phyloP scores from a whole-genome alignment of 192 early-diverging fungal species.

The Coemansia sp. region DNA sequence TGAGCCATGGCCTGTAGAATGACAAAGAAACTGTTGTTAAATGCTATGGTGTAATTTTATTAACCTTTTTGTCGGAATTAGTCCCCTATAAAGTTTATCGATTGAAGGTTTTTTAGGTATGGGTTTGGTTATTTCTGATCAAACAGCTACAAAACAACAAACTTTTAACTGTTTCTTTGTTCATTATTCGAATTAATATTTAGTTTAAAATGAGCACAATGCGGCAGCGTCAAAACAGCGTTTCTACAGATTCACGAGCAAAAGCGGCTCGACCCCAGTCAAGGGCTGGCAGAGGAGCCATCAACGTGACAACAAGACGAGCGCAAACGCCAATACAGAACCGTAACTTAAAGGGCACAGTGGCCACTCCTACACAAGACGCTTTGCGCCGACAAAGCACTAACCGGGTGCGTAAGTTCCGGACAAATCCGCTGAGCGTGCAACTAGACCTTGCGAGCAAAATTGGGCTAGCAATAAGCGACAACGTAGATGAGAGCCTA shows the following conservation, averaged over 20 bases:
- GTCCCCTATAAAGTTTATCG: too few species aligned
- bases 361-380: not conserved
- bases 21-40: too few species aligned
- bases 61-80: too few species aligned
- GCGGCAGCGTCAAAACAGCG: not conserved
- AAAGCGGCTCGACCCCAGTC: constrained; percentile 7
- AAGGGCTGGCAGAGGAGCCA: constrained; percentile 6
- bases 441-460: constrained; percentile 31
- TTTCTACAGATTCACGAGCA: not conserved
- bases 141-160: not conserved
- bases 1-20: constrained; percentile 8
- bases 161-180: not conserved
- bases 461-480: constrained; percentile 22
- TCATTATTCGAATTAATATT: not conserved
- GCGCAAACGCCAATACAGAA: not conserved
- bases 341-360: not conserved
- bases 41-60: too few species aligned
- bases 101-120: too few species aligned
- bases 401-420: not conserved
- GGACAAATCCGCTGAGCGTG: constrained; percentile 12
- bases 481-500: not conserved
- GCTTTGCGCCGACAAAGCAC: not conserved
- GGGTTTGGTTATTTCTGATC: too few species aligned
- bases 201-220: not conserved
- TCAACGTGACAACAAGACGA: not conserved